Evolutionary conservation across 345 rosid species (phyloP).

Genomic region (Adansonia digitata): DNA sequence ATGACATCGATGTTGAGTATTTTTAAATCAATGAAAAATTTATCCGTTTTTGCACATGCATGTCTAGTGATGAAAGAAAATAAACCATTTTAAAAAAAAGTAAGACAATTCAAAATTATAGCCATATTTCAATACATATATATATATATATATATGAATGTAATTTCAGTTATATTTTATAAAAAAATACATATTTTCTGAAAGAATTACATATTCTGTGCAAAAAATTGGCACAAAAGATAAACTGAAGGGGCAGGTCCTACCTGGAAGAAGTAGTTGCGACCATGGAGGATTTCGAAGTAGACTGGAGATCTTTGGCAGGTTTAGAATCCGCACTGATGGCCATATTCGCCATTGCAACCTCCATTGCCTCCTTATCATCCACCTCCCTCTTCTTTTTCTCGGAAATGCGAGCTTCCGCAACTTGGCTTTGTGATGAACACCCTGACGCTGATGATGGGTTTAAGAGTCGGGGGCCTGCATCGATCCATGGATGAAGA

Average conservation of each 20-base stretch:
- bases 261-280: constrained; percentile 25
- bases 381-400: constrained; percentile 37
- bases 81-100: no score
- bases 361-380: constrained; percentile 60
- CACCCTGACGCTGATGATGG: constrained; percentile 43
- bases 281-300: constrained; percentile 25
- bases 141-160: background rate
- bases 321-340: constrained; percentile 39
- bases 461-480: constrained; percentile 40
- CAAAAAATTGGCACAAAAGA: background rate
- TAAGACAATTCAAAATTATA: background rate
- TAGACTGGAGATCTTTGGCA: constrained; percentile 28
- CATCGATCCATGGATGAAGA: constrained; percentile 57
- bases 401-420: constrained; percentile 24
- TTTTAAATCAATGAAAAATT: no score
- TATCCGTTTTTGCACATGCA: no score
- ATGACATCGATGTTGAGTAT: no score
- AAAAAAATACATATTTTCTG: background rate
- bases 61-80: no score
- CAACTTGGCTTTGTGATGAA: constrained; percentile 24
- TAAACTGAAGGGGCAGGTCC: background rate
- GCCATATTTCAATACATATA: background rate
- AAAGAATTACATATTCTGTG: background rate
- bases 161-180: constrained; percentile 3
- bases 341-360: constrained; percentile 50